Conservation (phyloP, 805 yeast genomes). For the Suhomyces faveliae region DNA sequence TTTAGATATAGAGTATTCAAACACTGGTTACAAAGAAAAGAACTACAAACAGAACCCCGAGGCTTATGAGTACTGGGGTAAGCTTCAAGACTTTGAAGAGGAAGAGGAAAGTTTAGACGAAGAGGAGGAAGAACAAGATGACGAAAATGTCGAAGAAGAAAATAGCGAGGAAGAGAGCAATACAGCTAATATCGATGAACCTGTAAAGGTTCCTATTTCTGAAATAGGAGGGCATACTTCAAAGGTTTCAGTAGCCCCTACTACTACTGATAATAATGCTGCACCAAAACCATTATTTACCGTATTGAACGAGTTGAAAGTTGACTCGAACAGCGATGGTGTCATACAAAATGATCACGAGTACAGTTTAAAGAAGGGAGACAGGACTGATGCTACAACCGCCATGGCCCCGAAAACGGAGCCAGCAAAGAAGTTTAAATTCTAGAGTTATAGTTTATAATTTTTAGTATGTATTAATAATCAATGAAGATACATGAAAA, state of each 20-base stretch:
- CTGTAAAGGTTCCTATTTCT: conserved; percentile 11
- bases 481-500: conserved; percentile 6
- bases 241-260: neutral
- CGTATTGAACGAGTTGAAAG: conserved; percentile 20
- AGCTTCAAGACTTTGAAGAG: conserved; percentile 41
- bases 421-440: conserved; percentile 9
- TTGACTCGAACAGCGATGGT: conserved; percentile 4
- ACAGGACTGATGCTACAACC: neutral
- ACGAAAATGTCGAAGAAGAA: conserved; percentile 48
- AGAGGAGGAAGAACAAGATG: conserved; percentile 27
- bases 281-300: conserved; percentile 17
- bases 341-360: conserved; percentile 11
- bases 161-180: conserved; percentile 50
- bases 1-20: conserved; percentile 34
- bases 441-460: conserved; percentile 1
- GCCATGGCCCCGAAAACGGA: conserved; percentile 1
- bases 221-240: conserved; percentile 11
- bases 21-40: conserved; percentile 32
- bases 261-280: neutral
- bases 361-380: conserved; percentile 11
- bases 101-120: conserved; percentile 52
- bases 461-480: neutral
- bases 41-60: conserved; percentile 7
- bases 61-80: conserved; percentile 33
- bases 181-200: neutral